Evolutionary conservation across 2,329 filamentous ascomycete genomes (phyloP).

Genomic region (Hymenoscyphus repandus): DNA sequence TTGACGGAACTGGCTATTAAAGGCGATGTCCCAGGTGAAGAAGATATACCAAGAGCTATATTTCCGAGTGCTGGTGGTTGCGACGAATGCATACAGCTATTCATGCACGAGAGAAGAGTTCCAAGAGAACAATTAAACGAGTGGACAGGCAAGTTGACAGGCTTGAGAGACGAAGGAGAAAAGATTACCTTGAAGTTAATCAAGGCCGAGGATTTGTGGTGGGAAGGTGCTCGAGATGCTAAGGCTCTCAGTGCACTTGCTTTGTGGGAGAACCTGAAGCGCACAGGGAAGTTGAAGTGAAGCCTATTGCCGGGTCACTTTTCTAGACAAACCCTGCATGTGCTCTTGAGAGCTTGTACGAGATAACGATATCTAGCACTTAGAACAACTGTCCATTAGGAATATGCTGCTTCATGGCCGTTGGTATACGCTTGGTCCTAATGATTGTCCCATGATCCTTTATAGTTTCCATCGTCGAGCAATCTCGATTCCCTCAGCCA

Average conservation of each 20-base stretch:
- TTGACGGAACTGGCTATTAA: slow-evolving; percentile 51
- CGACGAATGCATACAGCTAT: slow-evolving; percentile 56
- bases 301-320: no score
- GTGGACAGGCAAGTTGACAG: slow-evolving; percentile 54
- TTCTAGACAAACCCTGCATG: not conserved
- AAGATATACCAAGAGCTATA: slow-evolving; percentile 42
- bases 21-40: slow-evolving; percentile 30
- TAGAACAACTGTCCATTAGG: not conserved
- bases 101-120: slow-evolving; percentile 49
- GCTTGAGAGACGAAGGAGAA: slow-evolving; percentile 52
- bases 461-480: slow-evolving; percentile 33
- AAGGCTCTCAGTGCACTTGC: slow-evolving; percentile 56
- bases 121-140: slow-evolving; percentile 44
- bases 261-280: slow-evolving; percentile 50
- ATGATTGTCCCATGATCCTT: not conserved
- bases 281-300: slow-evolving; percentile 24
- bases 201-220: slow-evolving; percentile 51
- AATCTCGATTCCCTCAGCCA: slow-evolving; percentile 36
- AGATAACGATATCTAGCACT: not conserved
- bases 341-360: not conserved
- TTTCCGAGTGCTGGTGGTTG: slow-evolving; percentile 55
- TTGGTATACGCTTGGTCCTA: not conserved
- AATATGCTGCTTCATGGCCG: not conserved
- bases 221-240: slow-evolving; percentile 50
- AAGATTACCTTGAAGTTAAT: slow-evolving; percentile 58